These are phyloP conservation scores for Camellia sinensis DNA, from an alignment of 148 eudicot genomes.

Conservation along the genomic window DNA sequence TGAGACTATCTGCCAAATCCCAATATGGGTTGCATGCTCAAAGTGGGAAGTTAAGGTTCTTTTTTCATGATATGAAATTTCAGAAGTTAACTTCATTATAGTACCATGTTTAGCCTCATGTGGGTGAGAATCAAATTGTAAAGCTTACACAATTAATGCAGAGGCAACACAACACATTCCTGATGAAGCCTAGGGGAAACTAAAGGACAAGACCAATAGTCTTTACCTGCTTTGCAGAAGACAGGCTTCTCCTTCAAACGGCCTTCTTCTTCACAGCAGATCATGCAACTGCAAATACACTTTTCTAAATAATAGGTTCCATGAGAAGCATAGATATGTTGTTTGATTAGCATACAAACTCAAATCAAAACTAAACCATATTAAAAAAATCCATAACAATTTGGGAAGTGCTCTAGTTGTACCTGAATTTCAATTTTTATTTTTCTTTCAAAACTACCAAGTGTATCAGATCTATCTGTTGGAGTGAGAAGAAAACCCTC, in stretches of 20 bases:
- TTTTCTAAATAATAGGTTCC: constrained; percentile 47
- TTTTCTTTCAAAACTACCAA: neutral
- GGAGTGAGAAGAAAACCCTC: no score
- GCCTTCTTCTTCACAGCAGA: constrained; percentile 94
- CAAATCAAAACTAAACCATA: no score
- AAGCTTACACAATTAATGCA: no score
- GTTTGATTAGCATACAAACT: neutral
- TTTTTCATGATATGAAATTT: neutral
- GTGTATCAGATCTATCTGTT: no score
- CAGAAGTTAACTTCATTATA: neutral
- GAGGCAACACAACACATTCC: no score
- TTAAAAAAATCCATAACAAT: neutral
- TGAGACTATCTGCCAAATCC: neutral
- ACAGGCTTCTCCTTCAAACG: constrained; percentile 87
- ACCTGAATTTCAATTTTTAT: neutral
- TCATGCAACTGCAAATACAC: constrained; percentile 81
- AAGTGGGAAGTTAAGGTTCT: neutral
- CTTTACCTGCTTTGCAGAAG: constrained; percentile 89
- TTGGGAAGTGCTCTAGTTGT: neutral
- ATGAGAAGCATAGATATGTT: constrained; percentile 8
- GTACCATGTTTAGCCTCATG: neutral
- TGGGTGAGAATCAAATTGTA: neutral
- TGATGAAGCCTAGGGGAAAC: neutral
- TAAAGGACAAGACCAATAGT: neutral
- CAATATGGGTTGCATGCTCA: neutral